Conservation (phyloP, 108 stramenopile genomes). For the Nitzschia inconspicua region DNA sequence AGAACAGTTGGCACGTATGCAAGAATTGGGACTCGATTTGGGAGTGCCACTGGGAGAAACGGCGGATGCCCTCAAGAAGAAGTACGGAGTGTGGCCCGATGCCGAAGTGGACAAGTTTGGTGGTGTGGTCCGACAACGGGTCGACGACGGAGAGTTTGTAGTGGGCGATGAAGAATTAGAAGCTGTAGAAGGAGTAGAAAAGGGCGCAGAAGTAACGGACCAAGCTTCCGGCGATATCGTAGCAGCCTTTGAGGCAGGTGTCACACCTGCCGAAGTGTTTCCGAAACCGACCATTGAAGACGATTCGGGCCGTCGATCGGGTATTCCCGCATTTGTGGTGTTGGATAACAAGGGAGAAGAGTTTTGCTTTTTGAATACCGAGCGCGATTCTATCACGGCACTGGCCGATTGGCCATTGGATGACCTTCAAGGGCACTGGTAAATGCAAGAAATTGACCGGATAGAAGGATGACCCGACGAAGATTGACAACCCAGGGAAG, state of each 20-base stretch:
- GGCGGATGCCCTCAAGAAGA: constrained; percentile 43
- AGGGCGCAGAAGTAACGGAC: constrained; percentile 29
- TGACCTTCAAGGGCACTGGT: constrained; percentile 53
- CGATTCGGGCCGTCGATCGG: constrained; percentile 38
- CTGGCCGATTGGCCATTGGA: constrained; percentile 56
- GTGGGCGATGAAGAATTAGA: constrained; percentile 38
- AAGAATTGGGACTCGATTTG: constrained; percentile 11
- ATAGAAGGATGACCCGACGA: neutral
- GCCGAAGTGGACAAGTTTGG: constrained; percentile 44
- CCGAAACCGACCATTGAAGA: neutral
- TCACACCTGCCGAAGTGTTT: neutral
- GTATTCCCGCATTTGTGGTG: constrained; percentile 67
- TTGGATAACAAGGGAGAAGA: constrained; percentile 46
- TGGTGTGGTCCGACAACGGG: constrained; percentile 4
- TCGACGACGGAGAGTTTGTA: constrained; percentile 36
- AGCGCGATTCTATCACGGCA: constrained; percentile 41
- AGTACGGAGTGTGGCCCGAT: constrained; percentile 63
- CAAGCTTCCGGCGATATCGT: constrained; percentile 28
- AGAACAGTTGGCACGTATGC: constrained; percentile 38
- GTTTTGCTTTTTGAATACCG: constrained; percentile 48
- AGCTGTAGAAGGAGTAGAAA: neutral
- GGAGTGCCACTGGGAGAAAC: constrained; percentile 50
- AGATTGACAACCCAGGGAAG: too few relatives aligned
- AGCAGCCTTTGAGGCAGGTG: neutral
- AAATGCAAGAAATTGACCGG: neutral